Evolutionary conservation across 129 eudicot genomes (phyloP).

Genomic region (Escallonia rubra): DNA sequence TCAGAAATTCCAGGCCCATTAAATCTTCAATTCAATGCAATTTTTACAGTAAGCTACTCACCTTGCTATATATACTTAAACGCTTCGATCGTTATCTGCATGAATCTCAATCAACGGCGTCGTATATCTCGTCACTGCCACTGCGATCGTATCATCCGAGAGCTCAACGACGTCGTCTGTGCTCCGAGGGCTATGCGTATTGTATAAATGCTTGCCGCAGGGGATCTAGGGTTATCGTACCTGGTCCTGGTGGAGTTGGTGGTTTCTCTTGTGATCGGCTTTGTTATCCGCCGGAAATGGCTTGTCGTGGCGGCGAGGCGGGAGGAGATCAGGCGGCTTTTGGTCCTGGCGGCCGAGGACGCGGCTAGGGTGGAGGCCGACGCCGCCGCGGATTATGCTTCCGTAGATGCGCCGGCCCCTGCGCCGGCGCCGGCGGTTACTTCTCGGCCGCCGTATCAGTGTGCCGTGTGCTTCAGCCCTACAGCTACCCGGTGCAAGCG

Average conservation of each 20-base stretch:
- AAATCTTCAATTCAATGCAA: neutral
- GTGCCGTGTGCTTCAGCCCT: slow-evolving; percentile 57
- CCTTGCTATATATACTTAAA: neutral
- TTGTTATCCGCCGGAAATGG: slow-evolving; percentile 62
- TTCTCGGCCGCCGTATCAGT: slow-evolving; percentile 27
- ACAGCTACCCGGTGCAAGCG: slow-evolving; percentile 60
- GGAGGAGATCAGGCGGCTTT: slow-evolving; percentile 63
- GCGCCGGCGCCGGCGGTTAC: slow-evolving; percentile 11
- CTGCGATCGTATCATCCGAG: neutral
- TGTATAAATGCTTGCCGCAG: slow-evolving; percentile 59
- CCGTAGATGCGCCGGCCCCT: neutral
- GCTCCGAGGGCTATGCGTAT: slow-evolving; percentile 32
- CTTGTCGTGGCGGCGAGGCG: slow-evolving; percentile 46
- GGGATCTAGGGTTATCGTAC: slow-evolving; percentile 65
- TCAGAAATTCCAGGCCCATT: slow-evolving; percentile 1
- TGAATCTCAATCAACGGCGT: slow-evolving; percentile 2
- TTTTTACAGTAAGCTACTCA: neutral
- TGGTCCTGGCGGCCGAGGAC: slow-evolving; percentile 70
- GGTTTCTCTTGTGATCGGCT: slow-evolving; percentile 36
- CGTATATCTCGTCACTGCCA: neutral
- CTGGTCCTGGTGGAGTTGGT: slow-evolving; percentile 33
- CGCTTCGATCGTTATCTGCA: slow-evolving; percentile 10
- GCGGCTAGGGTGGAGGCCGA: slow-evolving; percentile 58
- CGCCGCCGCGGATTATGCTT: slow-evolving; percentile 27
- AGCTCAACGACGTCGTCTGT: slow-evolving; percentile 16